Percentiles rank a stretch among this genome's conserved stretches.
Evolutionary conservation across 208 protist species (phyloP).

Genomic region (Angomonas desouzai): DNA sequence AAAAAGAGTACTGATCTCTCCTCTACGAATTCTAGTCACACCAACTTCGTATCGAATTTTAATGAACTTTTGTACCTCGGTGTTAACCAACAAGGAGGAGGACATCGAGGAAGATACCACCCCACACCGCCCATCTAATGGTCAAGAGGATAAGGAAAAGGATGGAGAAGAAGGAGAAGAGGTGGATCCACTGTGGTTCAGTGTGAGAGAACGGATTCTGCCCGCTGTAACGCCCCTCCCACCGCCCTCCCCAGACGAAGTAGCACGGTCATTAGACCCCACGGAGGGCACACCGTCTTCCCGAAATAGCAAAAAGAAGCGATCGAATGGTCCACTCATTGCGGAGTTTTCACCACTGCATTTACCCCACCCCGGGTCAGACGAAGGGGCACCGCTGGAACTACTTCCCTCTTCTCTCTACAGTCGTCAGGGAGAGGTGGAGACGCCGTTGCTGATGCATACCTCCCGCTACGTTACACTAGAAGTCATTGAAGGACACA

Average conservation of each 20-base stretch:
- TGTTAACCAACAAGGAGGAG: neutral
- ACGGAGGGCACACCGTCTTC: neutral
- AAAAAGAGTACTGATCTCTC: neutral
- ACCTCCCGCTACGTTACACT: slow-evolving; percentile 2
- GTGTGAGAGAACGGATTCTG: neutral
- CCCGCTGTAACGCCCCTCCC: neutral
- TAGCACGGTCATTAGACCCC: neutral
- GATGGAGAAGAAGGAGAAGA: neutral
- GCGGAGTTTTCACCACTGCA: too few relatives aligned
- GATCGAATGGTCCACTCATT: too few relatives aligned
- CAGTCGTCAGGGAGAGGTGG: too few relatives aligned
- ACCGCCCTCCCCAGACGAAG: too few relatives aligned
- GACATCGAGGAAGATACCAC: neutral
- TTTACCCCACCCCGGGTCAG: too few relatives aligned
- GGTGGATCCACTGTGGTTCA: neutral
- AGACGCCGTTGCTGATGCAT: neutral
- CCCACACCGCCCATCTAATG: neutral
- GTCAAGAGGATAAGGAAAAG: neutral
- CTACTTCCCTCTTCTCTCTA: too few relatives aligned
- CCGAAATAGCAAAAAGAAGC: neutral
- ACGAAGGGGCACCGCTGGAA: too few relatives aligned
- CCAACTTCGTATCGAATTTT: neutral
- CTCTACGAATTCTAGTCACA: neutral
- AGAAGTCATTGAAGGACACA: neutral
- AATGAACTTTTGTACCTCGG: neutral